Base-by-base conservation (phyloP, 1,284 basidiomycete species). In the Heterobasidion parviporum region DNA sequence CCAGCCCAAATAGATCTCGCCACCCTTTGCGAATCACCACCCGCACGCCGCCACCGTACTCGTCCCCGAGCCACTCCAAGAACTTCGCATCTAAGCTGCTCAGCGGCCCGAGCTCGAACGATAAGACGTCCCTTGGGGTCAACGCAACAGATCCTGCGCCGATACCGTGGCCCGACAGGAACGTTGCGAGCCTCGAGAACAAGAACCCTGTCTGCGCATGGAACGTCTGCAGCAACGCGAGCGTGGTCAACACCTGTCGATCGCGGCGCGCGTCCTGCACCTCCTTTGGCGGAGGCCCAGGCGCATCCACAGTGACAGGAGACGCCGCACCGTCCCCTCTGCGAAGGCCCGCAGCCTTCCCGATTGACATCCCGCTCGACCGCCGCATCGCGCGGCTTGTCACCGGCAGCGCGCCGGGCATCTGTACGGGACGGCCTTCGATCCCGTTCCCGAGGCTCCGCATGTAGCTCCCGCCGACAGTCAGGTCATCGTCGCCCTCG, bases 21-120 rank as follows among this genome's bases (percentile, higher is more conserved):
- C 79, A 81, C 3, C 75, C 71, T n/a, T 74, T 66, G 60, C 68
- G 72, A 36, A 80, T 74, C 34, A 72, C 66, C 18, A 78, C 67
- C 54, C 9, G 33, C 10, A 68, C 69, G 50, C 65, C 64, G 1
- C 76, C 78, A 5, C 73, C 72, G 59, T 86, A 87, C 66, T 87
- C 85, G 50, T 77, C 75, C 2, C 74, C 80, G 10, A 92, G 71
- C 87, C 87, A 90, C 64, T 87, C 86, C 20, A 90, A 69, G 64
- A 89, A 90, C 46, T 73, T 73, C 20, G 78, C 82, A 61, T 91
- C 89, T 49, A 83, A 65, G 8, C 73, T 71, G 62, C 87, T 91
- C 58, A 88, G 70, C 9, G 87, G 83, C 1, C 86, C 84, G 1
- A 91, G 75, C 64, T 87, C 86, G 51, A 91, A 83, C 16, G 80